Conservation (phyloP, 2,329 filamentous ascomycete genomes). For the Apiospora hydei region DNA sequence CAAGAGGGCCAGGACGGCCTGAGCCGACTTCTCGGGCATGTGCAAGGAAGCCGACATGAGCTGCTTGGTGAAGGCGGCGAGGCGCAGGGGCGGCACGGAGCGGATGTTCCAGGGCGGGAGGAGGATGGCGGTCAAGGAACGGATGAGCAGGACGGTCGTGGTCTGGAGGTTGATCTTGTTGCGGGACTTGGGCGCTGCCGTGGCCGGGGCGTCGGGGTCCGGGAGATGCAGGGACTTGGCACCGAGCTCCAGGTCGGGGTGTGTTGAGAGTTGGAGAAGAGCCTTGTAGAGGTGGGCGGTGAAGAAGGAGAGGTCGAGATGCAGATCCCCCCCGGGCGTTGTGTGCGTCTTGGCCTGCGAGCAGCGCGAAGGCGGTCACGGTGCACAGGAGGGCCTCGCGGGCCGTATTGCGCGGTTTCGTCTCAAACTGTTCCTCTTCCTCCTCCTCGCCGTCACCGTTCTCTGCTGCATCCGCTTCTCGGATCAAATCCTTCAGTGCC, state of each 20-base stretch:
- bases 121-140: conserved; percentile 83
- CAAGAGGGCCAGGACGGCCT: conserved; percentile 80
- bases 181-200: conserved; percentile 47
- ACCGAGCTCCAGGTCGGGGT: conserved; percentile 86
- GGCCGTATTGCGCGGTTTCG: conserved; percentile 73
- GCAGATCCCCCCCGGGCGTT: conserved; percentile 81
- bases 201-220: conserved; percentile 63
- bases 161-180: conserved; percentile 94
- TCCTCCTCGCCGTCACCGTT: conserved; percentile 47
- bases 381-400: conserved; percentile 93
- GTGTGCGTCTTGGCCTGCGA: conserved; percentile 91
- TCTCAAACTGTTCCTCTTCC: conserved; percentile 48
- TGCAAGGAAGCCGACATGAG: conserved; percentile 84
- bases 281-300: conserved; percentile 91
- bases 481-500: conserved; percentile 90
- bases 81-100: conserved; percentile 78
- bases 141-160: conserved; percentile 88
- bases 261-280: conserved; percentile 78
- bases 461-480: conserved; percentile 67
- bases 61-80: conserved; percentile 95
- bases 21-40: conserved; percentile 85
- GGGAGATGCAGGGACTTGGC: conserved; percentile 73
- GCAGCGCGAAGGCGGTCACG: conserved; percentile 93
- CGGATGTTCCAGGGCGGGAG: conserved; percentile 77
- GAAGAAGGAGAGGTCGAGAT: conserved; percentile 95